Percentiles rank a stretch among this genome's conserved stretches.
phyloP scores from a whole-genome alignment of 1,284 basidiomycete genomes.

The Lentinula novae-zelandiae region DNA sequence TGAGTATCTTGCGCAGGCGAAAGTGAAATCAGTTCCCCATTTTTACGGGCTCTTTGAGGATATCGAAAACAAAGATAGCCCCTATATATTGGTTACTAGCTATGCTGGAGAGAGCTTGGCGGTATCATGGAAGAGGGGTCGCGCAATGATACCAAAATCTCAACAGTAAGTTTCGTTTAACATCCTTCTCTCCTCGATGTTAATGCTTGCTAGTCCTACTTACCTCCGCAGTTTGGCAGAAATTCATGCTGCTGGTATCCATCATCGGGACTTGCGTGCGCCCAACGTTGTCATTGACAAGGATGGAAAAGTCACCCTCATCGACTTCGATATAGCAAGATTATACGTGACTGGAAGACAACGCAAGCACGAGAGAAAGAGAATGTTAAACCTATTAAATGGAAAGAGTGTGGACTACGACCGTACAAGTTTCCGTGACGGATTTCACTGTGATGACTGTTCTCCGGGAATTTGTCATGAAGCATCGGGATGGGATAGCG shows the following conservation, averaged over 20 bases:
- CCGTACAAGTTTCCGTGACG: neutral
- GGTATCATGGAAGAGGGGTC: neutral
- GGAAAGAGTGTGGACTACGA: neutral
- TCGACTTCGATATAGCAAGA: neutral
- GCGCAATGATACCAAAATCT: neutral
- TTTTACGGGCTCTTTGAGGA: neutral
- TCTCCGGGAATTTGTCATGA: neutral
- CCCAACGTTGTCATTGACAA: neutral
- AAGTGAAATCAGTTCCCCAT: neutral
- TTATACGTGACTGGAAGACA: neutral
- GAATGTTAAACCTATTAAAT: neutral
- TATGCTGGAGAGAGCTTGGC: neutral
- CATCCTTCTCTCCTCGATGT: neutral
- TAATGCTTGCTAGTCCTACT: neutral
- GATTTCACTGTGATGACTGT: neutral
- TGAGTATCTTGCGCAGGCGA: neutral
- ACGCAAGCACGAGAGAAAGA: neutral
- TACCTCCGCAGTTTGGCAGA: neutral
- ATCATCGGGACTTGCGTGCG: neutral
- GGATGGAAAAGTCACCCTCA: neutral
- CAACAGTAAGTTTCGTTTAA: neutral
- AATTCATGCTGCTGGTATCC: neutral
- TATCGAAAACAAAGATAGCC: neutral
- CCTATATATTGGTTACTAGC: neutral
- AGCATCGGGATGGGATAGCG: neutral